Conservation (phyloP, 768 basidiomycete species). For the Suillus clintonianus region DNA sequence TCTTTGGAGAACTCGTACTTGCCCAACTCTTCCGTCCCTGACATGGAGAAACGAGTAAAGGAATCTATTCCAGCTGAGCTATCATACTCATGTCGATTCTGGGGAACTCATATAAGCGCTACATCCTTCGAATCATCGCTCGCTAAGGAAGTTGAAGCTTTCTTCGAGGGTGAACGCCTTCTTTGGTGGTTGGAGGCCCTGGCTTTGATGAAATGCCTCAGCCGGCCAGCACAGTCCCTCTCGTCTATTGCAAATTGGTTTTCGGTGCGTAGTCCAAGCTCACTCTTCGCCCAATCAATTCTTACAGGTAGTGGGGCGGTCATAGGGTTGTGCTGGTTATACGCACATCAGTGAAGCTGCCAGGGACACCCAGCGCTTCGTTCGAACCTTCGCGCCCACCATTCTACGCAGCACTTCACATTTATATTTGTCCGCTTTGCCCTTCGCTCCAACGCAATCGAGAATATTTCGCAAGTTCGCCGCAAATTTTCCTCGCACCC, state of each 20-base stretch:
- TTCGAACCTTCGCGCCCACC: slow-evolving; percentile 9
- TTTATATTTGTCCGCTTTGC: slow-evolving; percentile 25
- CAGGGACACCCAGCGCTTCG: slow-evolving; percentile 12
- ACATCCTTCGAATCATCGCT: no score
- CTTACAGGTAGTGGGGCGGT: not conserved
- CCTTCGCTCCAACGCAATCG: slow-evolving; percentile 27
- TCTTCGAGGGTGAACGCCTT: slow-evolving; percentile 7
- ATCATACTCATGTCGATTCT: slow-evolving; percentile 33
- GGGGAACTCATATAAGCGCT: slow-evolving; percentile 24
- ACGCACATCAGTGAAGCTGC: not conserved
- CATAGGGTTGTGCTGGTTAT: not conserved
- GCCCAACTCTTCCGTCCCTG: slow-evolving; percentile 19
- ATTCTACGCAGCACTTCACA: slow-evolving; percentile 22
- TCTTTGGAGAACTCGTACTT: slow-evolving; percentile 27
- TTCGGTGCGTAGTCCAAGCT: not conserved
- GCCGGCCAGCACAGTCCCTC: not conserved
- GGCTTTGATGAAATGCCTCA: not conserved
- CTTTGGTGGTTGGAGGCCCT: slow-evolving; percentile 14
- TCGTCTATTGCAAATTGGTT: not conserved
- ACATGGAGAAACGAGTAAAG: slow-evolving; percentile 12
- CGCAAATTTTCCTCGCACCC: not conserved
- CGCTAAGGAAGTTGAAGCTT: not conserved
- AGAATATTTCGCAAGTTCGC: slow-evolving; percentile 14
- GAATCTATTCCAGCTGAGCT: slow-evolving; percentile 20
- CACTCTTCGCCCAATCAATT: not conserved